Base-by-base conservation (phyloP, 163 green algal species). In the Scenedesmus sp. region DNA sequence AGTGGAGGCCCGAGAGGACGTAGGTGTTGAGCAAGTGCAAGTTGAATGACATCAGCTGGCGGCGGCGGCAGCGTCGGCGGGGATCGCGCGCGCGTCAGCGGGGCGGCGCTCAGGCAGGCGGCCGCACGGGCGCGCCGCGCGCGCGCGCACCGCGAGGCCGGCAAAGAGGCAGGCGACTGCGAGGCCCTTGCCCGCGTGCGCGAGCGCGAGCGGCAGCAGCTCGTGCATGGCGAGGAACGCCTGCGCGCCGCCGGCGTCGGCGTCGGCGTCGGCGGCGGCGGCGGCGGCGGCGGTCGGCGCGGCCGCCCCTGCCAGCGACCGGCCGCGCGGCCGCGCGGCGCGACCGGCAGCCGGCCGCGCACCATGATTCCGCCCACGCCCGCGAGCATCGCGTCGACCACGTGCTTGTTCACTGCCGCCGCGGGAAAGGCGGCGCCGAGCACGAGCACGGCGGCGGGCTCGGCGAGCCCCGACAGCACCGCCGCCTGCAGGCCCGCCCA, bases 61-160 rank as follows among this genome's bases (percentile, higher is more conserved):
- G n/a, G n/a, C n/a, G n/a, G n/a, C n/a, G n/a, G n/a, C n/a, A n/a
- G n/a, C n/a, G n/a, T n/a, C n/a, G n/a, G n/a, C n/a, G n/a, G n/a
- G n/a, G n/a, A n/a, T n/a, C n/a, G n/a, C n/a, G n/a, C n/a, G n/a
- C n/a, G n/a, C n/a, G n/a, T n/a, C n/a, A n/a, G n/a, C n/a, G n/a
- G n/a, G n/a, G n/a, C n/a, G n/a, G n/a, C n/a, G n/a, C n/a, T n/a
- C n/a, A n/a, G n/a, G n/a, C n/a, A n/a, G n/a, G n/a, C n/a, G n/a
- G n/a, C n/a, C n/a, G n/a, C n/a, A n/a, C n/a, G n/a, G n/a, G n/a
- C n/a, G n/a, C n/a, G n/a, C n/a, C n/a, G n/a, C n/a, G n/a, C n/a
- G n/a, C n/a, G n/a, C n/a, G n/a, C n/a, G n/a, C n/a, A n/a, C n/a
- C 0, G 81, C 89, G 90, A 95, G 94, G 57, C 91, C 91, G 13